Evolutionary conservation across 495 filamentous ascomycete species (phyloP), one percentile per base, ranked within the genome.

Genomic region (Aspergillus conjunctus): DNA sequence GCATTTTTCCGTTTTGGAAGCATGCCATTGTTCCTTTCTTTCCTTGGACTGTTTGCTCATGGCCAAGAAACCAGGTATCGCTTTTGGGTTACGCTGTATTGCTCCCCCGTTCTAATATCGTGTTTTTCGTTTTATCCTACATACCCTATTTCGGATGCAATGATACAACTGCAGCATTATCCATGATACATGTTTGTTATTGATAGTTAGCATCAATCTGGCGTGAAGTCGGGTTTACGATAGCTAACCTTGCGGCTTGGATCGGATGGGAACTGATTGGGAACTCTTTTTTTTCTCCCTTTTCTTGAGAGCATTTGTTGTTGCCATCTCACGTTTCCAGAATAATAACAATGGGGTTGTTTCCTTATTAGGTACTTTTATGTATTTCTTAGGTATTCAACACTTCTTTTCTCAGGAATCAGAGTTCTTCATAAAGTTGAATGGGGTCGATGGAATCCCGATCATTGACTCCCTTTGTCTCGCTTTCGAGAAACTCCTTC

Each of bases 401-500:
- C 34, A 9, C 14, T 17, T 37, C 20, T 53, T 32, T 44, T 39
- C 32, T 31, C 7, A 39, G 12, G 49, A 26, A 31, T 49, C 30
- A 10, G 46, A 60, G 44, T 56, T 44, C 49, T 54, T 18, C 50
- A 18, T 26, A 26, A 26, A 5, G 26, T 26, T 26, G 26, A 26
- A 26, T 26, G 5, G 26, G 5, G 12, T 41, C 37, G 37, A n/a
- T 41, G 37, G 37, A 26, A 26, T 2, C 26, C 26, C 49, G 7
- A 22, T 33, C 31, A 41, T 66, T 39, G 71, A 71, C 20, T 18
- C 51, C 33, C 32, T 32, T 55, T 18, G 20, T 50, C 53, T 67
- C 63, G n/a, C 56, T 60, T 45, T 69, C 68, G 46, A 70, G 57
- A 1, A 67, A 50, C 53, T 64, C 69, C 57, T 78, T 81, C 65